Base-by-base conservation (phyloP, 2,329 filamentous ascomycete species). In the Colletotrichum orchidophilum region DNA sequence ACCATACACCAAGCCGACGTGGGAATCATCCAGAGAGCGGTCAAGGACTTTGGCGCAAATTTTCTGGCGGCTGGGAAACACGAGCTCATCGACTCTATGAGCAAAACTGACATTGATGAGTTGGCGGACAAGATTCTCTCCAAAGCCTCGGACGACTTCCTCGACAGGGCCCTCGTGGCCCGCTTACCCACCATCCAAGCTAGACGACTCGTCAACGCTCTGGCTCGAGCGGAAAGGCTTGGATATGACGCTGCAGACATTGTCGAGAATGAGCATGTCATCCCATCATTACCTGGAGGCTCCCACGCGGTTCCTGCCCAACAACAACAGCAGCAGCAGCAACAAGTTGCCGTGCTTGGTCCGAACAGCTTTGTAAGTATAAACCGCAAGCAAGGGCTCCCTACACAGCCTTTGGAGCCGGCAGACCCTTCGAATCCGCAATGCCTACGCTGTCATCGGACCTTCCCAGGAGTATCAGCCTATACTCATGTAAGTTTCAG, bases 211-310 rank as follows among this genome's bases (percentile, higher is more conserved):
- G 85, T 90, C 63, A 89, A 90, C 68, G 86, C 87, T 15, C 81
- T 90, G 24, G 88, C 88, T 2, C 81, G 84, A 42, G 87, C 88
- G 1, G 87, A 89, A 74, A 86, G 88, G 2, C 82, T 90, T 0
- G 88, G 88, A 2, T 90, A 90, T 66, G 84, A 88, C 60, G 79
- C 81, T 0, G 78, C 80, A 35, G 88, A 90, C 64, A 80, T 87
- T 3, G 79, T 88, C 13, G 83, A 85, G 35, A 83, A 86, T 60
- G 83, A 85, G 70, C 79, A 77, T 29, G 81, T 84, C 21, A 81
- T 85, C 26, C 80, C 82, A 12, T 62, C 60, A 6, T n/a, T 46
- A 6, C 49, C 57, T 4, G 26, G n/a, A 12, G 8, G 6, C 55
- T 0, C 73, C 29, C 31, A 73, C n/a, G 50, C 72, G 73, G 46